A percentile compares a stretch with the other conserved stretches of the same genome.
Evolutionary conservation across 108 stramenopile species (phyloP).

Genomic region (Bacterosira constricta): DNA sequence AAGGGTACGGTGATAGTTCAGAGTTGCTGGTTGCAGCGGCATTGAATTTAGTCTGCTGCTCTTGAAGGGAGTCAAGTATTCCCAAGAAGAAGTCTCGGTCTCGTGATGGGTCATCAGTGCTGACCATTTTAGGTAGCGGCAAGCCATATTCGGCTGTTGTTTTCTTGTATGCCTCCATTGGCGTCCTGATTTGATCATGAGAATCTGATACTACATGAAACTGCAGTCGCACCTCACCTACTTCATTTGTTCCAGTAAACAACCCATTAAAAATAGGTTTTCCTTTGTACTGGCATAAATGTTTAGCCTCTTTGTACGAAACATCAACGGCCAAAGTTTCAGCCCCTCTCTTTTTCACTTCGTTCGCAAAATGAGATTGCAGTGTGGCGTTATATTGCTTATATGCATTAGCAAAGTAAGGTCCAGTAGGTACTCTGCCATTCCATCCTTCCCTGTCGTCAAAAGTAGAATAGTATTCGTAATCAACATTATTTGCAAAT

Average conservation of each 20-base stretch:
- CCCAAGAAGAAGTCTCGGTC: slow-evolving; percentile 12
- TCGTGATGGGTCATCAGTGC: slow-evolving; percentile 28
- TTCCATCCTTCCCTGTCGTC: background rate
- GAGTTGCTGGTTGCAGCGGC: background rate
- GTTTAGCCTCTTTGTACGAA: slow-evolving; percentile 5
- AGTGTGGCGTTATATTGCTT: slow-evolving; percentile 1
- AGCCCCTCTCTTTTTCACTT: slow-evolving; percentile 15
- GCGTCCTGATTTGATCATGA: slow-evolving; percentile 28
- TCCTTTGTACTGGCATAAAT: slow-evolving; percentile 11
- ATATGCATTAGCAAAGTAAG: background rate
- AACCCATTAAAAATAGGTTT: slow-evolving; percentile 28
- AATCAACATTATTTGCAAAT: too few relatives aligned
- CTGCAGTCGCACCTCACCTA: slow-evolving; percentile 33
- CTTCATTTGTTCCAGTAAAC: slow-evolving; percentile 27
- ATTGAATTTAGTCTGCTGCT: slow-evolving; percentile 14
- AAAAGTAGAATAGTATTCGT: slow-evolving; percentile 1
- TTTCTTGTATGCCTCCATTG: slow-evolving; percentile 17
- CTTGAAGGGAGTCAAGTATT: slow-evolving; percentile 15
- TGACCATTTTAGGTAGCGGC: background rate
- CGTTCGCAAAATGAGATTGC: background rate
- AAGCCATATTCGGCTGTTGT: slow-evolving; percentile 6
- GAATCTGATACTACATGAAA: slow-evolving; percentile 28
- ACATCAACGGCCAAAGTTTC: slow-evolving; percentile 1
- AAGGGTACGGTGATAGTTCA: background rate
- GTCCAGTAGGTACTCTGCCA: slow-evolving; percentile 12